A percentile compares a stretch with the other conserved stretches of the same genome.
Evolutionary conservation across 2,329 filamentous ascomycete species (phyloP).

Genomic region (Calonectria pseudoturangicola): DNA sequence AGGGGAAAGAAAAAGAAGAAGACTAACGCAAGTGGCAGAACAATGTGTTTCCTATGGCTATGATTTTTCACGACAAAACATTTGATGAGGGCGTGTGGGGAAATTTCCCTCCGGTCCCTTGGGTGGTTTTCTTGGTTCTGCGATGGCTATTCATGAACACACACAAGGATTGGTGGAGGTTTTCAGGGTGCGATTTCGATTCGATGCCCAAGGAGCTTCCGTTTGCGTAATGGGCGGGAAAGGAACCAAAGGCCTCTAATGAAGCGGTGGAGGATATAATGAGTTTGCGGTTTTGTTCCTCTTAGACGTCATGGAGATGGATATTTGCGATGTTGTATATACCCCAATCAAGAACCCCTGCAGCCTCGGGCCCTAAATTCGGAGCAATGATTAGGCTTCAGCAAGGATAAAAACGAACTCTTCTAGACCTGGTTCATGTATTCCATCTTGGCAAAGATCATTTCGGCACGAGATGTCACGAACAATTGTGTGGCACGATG

Average conservation of each 20-base stretch:
- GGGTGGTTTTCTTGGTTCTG: slow-evolving; percentile 54
- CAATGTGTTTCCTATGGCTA: slow-evolving; percentile 48
- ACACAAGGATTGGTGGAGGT: slow-evolving; percentile 61
- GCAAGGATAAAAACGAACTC: not conserved
- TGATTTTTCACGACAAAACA: slow-evolving; percentile 55
- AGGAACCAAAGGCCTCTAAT: not conserved
- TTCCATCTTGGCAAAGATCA: not conserved
- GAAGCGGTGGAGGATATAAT: not conserved
- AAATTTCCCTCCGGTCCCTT: slow-evolving; percentile 55
- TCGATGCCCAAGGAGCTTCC: slow-evolving; percentile 59
- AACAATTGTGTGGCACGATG: too few relatives aligned
- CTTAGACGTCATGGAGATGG: too few relatives aligned
- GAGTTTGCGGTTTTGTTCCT: too few relatives aligned
- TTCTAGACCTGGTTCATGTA: not conserved
- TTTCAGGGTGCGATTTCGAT: slow-evolving; percentile 56
- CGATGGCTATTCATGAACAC: slow-evolving; percentile 59
- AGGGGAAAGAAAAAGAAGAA: too few relatives aligned
- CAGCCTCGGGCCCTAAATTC: slow-evolving; percentile 6
- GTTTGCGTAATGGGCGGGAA: slow-evolving; percentile 54
- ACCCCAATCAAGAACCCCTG: slow-evolving; percentile 6
- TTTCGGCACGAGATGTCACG: not conserved
- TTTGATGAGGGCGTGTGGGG: slow-evolving; percentile 54
- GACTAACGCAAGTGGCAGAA: slow-evolving; percentile 38
- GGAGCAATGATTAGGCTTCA: slow-evolving; percentile 6
- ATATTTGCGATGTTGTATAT: not conserved